Conservation (phyloP, 2,329 filamentous ascomycete species). For the Ceratocystiopsis brevicomis region DNA sequence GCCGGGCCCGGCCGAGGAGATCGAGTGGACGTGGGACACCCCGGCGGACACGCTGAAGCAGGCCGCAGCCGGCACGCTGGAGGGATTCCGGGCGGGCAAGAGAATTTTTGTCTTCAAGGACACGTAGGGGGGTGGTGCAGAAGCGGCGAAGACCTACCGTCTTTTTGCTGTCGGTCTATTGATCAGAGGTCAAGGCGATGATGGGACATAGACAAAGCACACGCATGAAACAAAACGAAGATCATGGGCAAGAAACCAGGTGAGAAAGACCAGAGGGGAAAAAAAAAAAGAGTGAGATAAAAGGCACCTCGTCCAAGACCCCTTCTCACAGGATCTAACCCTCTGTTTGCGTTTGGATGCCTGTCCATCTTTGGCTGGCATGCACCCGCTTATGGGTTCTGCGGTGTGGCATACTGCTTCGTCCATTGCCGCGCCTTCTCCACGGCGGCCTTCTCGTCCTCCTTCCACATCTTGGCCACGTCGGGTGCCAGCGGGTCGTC, state of each 20-base stretch:
- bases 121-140: conserved; percentile 21
- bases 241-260: not conserved
- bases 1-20: conserved; percentile 65
- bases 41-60: conserved; percentile 46
- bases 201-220: not conserved
- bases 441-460: conserved; percentile 83
- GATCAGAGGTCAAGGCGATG: too few species aligned
- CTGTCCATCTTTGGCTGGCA: not conserved
- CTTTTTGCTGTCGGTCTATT: too few species aligned
- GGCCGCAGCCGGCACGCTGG: conserved; percentile 65
- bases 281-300: too few species aligned
- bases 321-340: too few species aligned
- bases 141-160: not conserved
- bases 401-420: conserved; percentile 50
- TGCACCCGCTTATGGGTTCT: conserved; percentile 7
- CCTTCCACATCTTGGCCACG: conserved; percentile 95
- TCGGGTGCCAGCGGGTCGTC: conserved; percentile 97
- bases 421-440: conserved; percentile 89
- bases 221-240: not conserved
- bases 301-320: not conserved
- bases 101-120: conserved; percentile 68
- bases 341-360: too few species aligned
- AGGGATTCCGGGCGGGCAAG: conserved; percentile 75
- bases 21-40: conserved; percentile 70
- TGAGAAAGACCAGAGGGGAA: too few species aligned